Evolutionary conservation across 148 eudicot species (phyloP), one percentile per base, ranked within the genome.

Genomic region (Vaccinium macrocarpon): DNA sequence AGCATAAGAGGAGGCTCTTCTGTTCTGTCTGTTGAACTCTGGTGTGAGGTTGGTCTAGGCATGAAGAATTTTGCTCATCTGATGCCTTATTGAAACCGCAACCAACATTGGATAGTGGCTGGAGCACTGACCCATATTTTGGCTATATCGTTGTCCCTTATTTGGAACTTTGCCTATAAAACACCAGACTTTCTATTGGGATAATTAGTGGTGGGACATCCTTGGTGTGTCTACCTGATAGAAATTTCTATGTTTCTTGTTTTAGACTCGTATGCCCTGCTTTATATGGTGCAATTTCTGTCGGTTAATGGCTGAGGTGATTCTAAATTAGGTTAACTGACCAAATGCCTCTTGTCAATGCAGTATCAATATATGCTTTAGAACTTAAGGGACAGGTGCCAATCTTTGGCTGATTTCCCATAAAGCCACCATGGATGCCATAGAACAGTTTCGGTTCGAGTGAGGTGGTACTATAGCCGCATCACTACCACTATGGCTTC

Each of bases 61-160:
- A 42, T 35, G 51, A 62, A 62, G 75, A 81, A n/a, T 64, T 81
- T 64, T 81, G 71, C 51, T 48, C 38, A 2, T 16, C 55, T 81
- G 38, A 81, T 64, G 42, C 29, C 53, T 51, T 48, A 78, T 52
- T 49, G 32, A 79, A 81, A 21, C 83, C 15, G 5, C 14, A 46
- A 23, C 38, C 10, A n/a, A 81, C 56, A 7, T 61, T 46, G 64
- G 27, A 42, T 46, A 62, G 5, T 42, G 35, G 19, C 21, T 6
- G 50, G 16, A 25, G 72, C 72, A 66, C 35, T 12, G 72, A 27
- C 72, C 73, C n/a, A 35, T 16, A 38, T 15, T 35, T 38, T 32
- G 50, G 76, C 76, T 72, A 15, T 72, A 32, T 72, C 10, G 38
- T 72, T 72, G 29, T 52, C 61, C 56, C 38, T 78, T 27, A 6